A percentile compares a stretch with the other conserved stretches of the same genome.
phyloP scores from a whole-genome alignment of 345 rosid genomes.

The Atalantia buxifolia region DNA sequence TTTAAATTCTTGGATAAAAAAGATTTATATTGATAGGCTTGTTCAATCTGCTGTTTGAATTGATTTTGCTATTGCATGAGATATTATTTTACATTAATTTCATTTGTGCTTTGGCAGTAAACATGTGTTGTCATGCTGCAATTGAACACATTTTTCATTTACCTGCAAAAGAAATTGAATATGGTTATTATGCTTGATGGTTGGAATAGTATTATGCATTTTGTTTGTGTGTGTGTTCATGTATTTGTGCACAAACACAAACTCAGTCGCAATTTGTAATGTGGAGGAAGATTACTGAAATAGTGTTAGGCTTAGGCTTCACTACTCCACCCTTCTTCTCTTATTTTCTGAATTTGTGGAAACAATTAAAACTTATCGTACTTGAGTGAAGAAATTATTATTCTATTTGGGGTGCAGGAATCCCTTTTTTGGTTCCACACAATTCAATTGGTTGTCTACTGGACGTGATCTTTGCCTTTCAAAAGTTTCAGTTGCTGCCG shows the following conservation, averaged over 20 bases:
- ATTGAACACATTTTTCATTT: not conserved
- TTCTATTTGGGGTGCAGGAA: slow-evolving; percentile 41
- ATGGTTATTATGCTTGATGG: not conserved
- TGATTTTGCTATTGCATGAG: not conserved
- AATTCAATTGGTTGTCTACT: slow-evolving; percentile 45
- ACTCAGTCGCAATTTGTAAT: not conserved
- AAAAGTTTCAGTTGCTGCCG: slow-evolving; percentile 95
- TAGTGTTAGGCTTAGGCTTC: not conserved
- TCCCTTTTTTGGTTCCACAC: slow-evolving; percentile 50
- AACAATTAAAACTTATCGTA: not conserved
- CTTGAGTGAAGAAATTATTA: not conserved
- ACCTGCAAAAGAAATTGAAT: not conserved
- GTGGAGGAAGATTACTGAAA: not conserved
- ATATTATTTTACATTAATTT: not conserved
- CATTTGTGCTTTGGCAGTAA: not conserved
- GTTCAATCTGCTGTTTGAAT: not conserved
- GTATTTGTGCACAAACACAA: no score
- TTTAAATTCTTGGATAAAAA: not conserved
- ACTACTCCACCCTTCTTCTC: not conserved
- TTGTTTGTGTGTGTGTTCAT: not conserved
- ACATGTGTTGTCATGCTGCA: not conserved
- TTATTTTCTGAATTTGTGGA: not conserved
- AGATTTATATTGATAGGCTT: not conserved
- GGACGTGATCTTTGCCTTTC: slow-evolving; percentile 58
- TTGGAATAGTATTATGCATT: not conserved